Conservation (phyloP, 208 protist species). For the Entamoeba invadens region DNA sequence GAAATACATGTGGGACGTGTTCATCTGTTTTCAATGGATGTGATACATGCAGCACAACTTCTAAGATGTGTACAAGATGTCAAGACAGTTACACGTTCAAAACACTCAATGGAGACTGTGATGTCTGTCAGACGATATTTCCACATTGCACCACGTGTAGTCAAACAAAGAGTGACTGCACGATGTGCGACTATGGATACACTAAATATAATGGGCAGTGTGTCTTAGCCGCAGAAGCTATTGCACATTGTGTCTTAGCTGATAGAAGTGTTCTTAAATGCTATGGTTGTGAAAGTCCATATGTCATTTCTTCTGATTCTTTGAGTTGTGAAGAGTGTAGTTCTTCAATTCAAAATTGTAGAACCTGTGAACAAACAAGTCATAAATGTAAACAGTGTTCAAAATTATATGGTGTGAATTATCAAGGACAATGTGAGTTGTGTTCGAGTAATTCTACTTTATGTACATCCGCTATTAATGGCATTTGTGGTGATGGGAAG, state of each 20-base stretch:
- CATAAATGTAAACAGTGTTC: background rate
- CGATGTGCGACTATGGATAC: background rate
- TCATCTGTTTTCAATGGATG: background rate
- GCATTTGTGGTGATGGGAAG: background rate
- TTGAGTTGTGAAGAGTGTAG: background rate
- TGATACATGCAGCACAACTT: background rate
- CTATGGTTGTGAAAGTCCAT: background rate
- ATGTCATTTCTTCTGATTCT: background rate
- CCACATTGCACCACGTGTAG: background rate
- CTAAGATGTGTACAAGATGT: background rate
- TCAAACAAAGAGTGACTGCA: background rate
- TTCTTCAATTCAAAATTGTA: background rate
- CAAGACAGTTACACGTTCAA: background rate
- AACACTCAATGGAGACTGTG: background rate
- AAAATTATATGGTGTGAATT: background rate
- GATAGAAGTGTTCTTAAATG: background rate
- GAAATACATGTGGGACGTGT: background rate
- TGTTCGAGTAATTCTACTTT: background rate
- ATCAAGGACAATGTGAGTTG: background rate
- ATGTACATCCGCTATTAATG: background rate
- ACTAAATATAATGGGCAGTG: background rate
- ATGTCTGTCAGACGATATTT: background rate
- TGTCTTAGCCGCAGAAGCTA: background rate
- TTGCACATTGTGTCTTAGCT: background rate
- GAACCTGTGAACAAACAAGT: background rate